These are phyloP conservation scores for Pyrenophora seminiperda DNA, from an alignment of 2,329 filamentous ascomycete genomes.

Conservation along the genomic window DNA sequence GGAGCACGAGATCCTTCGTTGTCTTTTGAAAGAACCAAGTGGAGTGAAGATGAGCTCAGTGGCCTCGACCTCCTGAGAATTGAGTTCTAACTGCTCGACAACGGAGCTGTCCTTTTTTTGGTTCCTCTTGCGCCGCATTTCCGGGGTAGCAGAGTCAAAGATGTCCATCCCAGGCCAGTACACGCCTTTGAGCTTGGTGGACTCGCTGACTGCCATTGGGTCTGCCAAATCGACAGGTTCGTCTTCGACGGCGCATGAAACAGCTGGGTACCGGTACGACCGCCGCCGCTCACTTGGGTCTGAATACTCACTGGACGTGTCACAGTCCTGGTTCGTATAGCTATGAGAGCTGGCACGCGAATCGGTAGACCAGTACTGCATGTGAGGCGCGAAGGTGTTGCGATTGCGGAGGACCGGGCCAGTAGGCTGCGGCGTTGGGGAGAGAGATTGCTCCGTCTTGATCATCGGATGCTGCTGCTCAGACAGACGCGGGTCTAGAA, in stretches of 20 bases:
- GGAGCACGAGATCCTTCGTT: conserved; percentile 53
- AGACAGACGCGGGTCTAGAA: conserved; percentile 46
- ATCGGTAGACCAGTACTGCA: conserved; percentile 47
- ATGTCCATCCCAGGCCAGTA: conserved; percentile 78
- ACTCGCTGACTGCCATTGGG: conserved; percentile 43
- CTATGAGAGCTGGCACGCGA: conserved; percentile 45
- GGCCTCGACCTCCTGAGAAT: conserved; percentile 67
- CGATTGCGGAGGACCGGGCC: conserved; percentile 41
- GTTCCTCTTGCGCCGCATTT: conserved; percentile 75
- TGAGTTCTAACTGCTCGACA: conserved; percentile 67
- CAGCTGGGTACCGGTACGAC: conserved; percentile 30
- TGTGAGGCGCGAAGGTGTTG: conserved; percentile 39
- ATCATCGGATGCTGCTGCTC: conserved; percentile 44
- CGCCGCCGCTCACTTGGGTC: conserved; percentile 36
- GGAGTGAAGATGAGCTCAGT: conserved; percentile 67
- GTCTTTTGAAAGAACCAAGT: conserved; percentile 49
- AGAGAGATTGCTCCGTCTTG: conserved; percentile 43
- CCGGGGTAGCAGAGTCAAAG: conserved; percentile 78
- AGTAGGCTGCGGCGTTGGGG: conserved; percentile 31
- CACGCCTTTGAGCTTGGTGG: conserved; percentile 69
- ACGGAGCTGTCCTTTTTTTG: conserved; percentile 77
- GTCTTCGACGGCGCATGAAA: conserved; percentile 42
- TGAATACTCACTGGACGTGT: conserved; percentile 47
- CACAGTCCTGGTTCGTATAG: conserved; percentile 46
- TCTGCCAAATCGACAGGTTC: conserved; percentile 32